Evolutionary conservation across 192 early-diverging fungal genomes (phyloP).

Genomic region (Backusella tuberculispora): DNA sequence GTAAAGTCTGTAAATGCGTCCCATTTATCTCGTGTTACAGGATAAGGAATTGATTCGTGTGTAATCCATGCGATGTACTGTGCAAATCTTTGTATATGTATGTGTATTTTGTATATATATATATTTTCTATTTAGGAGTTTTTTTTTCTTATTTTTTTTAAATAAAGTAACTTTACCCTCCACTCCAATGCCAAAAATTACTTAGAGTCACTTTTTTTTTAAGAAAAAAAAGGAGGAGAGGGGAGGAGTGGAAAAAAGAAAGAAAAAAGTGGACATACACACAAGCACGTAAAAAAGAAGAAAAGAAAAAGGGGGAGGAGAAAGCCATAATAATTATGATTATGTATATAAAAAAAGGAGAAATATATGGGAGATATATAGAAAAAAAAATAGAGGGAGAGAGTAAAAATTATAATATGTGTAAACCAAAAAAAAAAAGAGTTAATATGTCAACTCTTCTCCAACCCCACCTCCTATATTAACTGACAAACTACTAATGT

Average conservation of each 20-base stretch:
- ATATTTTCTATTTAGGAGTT: background rate
- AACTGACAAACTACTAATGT: too few species aligned
- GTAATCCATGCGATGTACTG: constrained; percentile 69
- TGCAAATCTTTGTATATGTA: constrained; percentile 29
- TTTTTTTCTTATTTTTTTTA: constrained; percentile 4
- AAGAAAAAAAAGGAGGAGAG: background rate
- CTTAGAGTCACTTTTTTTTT: constrained; percentile 44
- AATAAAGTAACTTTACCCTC: constrained; percentile 44
- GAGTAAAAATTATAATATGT: background rate
- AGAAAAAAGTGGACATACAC: background rate
- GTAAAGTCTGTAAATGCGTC: constrained; percentile 52
- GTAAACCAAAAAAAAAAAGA: too few species aligned
- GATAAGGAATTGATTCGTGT: constrained; percentile 58
- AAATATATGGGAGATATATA: too few species aligned
- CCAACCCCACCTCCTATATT: too few species aligned
- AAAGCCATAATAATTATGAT: constrained; percentile 1
- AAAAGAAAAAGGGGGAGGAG: background rate
- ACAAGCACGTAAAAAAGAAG: background rate
- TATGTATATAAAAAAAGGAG: too few species aligned
- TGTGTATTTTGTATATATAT: background rate
- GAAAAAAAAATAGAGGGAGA: background rate
- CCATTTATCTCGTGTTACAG: constrained; percentile 44
- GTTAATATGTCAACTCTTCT: too few species aligned
- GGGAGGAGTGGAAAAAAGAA: background rate
- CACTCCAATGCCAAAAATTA: constrained; percentile 80